Evolutionary conservation across 306 rosid species (phyloP).

Genomic region (Dryas octopetala): DNA sequence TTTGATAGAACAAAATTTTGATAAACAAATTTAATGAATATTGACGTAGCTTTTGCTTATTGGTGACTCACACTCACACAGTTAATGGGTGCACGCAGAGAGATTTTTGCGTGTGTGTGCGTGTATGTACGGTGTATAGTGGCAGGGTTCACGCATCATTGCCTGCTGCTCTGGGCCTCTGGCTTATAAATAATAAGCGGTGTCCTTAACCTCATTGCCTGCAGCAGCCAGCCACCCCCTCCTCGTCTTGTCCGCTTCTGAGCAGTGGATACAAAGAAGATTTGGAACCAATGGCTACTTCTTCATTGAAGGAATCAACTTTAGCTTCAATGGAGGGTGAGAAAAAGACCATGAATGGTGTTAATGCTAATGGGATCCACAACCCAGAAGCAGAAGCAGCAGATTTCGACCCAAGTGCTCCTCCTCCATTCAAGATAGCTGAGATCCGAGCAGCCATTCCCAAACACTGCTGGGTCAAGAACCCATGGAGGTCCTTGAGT

Average conservation of each 20-base stretch:
- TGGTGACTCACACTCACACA: too few species aligned
- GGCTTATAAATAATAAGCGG: constrained; percentile 5
- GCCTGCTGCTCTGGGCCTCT: background rate
- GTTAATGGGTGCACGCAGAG: too few species aligned
- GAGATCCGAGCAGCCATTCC: constrained; percentile 93
- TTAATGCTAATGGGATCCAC: constrained; percentile 17
- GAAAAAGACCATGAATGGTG: background rate
- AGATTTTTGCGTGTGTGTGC: background rate
- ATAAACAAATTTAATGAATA: too few species aligned
- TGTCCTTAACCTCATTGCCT: constrained; percentile 4
- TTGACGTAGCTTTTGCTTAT: too few species aligned
- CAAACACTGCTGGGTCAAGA: constrained; percentile 81
- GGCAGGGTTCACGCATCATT: background rate
- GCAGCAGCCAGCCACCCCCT: background rate
- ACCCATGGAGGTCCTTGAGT: constrained; percentile 67
- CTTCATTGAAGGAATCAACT: constrained; percentile 1
- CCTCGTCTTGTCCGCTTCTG: constrained; percentile 14
- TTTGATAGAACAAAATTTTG: too few species aligned
- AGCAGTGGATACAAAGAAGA: constrained; percentile 17
- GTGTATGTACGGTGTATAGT: background rate
- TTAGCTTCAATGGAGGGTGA: constrained; percentile 20
- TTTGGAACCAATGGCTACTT: background rate
- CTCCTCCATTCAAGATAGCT: constrained; percentile 79
- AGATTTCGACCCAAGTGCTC: constrained; percentile 77
- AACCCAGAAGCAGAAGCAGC: background rate